Evolutionary conservation across 345 rosid species (phyloP).

Genomic region (Clarkia xantiana): DNA sequence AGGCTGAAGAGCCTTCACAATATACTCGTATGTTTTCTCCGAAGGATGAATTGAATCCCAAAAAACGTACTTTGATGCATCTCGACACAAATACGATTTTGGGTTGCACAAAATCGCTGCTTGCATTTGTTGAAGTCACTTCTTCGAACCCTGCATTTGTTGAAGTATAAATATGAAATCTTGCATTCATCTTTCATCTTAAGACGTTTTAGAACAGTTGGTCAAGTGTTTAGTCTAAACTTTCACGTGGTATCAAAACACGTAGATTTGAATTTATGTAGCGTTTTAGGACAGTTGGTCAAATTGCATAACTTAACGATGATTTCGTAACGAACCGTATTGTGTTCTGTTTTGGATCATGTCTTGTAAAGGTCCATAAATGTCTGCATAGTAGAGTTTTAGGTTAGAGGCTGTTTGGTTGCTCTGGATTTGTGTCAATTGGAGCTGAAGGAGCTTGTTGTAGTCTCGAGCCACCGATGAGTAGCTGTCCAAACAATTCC

Average conservation of each 20-base stretch:
- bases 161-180: not conserved
- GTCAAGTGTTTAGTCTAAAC: not conserved
- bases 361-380: slow-evolving; percentile 19
- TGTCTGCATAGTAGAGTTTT: slow-evolving; percentile 27
- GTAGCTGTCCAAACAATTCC: slow-evolving; percentile 38
- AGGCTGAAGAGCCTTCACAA: no score
- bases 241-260: not conserved
- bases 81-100: slow-evolving; percentile 31
- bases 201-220: not conserved
- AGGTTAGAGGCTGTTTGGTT: slow-evolving; percentile 19
- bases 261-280: not conserved
- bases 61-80: not conserved
- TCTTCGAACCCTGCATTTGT: slow-evolving; percentile 34
- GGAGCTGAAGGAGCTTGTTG: slow-evolving; percentile 36
- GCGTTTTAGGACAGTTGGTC: not conserved
- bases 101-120: slow-evolving; percentile 45
- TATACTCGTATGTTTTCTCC: no score
- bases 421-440: slow-evolving; percentile 23
- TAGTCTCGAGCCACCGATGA: slow-evolving; percentile 32
- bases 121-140: slow-evolving; percentile 45
- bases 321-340: slow-evolving; percentile 19
- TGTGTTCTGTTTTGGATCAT: slow-evolving; percentile 26
- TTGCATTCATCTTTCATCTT: not conserved
- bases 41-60: no score
- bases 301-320: no score